Base-by-base conservation (phyloP, 441 rosid genomes). In the Populus hybrid region DNA sequence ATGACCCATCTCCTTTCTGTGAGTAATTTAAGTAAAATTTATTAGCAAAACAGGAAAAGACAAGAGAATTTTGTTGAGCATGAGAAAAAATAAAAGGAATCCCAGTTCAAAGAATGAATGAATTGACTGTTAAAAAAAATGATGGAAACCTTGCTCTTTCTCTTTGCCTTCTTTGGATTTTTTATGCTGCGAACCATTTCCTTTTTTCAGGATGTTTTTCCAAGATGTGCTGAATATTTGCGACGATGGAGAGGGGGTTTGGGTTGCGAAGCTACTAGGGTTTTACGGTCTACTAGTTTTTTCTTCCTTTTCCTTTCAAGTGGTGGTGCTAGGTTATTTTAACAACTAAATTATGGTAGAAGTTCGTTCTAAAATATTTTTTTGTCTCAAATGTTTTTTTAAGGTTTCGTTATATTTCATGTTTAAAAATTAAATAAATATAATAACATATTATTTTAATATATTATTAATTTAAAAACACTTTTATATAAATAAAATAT, bases 161-260 rank as follows among this genome's bases (percentile, higher is more conserved):
- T 87, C 86, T 92, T 91, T 34, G 91, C 86, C 81, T 91, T 96
- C 78, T 91, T 92, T 63, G 89, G 91, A 79, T 87, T 92, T 84
- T 86, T 86, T 8, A 92, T 0, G 85, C 83, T 83, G 70, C 94
- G 95, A 83, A 67, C 93, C 97, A 95, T 94, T 79, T 75, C 82
- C 64, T 19, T 2, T 68, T 10, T 28, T 61, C 46, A 40, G 46
- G 46, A 40, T 11, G 46, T 12, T 32, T 7, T 38, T n/a, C 26
- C 34, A 7, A 21, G 8, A 5, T 66, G 75, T 19, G 57, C 14
- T 3, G 6, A 23, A 38, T 9, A 11, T 46, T 6, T 34, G 10
- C 19, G 67, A 9, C 32, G 40, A 21, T 30, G 40, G 4, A 1
- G 63, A 32, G 30, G 11, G 30, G 34, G 64, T 4, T 4, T 4